Evolutionary conservation across 2,329 filamentous ascomycete species (phyloP).

Genomic region (Trichoderma brevicompactum): DNA sequence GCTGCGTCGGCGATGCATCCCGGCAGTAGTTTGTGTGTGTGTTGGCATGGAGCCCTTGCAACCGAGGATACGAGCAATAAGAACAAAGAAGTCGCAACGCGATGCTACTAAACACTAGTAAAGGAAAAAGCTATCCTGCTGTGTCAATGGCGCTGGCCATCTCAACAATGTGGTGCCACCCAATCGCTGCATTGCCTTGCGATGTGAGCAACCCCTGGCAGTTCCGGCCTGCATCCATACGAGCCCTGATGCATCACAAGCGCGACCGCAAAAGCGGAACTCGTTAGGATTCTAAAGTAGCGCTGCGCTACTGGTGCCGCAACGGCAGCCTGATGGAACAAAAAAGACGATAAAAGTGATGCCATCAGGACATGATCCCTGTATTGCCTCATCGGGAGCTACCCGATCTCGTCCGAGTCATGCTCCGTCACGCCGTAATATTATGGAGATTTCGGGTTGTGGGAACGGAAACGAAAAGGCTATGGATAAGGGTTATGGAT

Average conservation of each 20-base stretch:
- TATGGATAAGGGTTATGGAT: background rate
- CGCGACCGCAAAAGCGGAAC: slow-evolving; percentile 25
- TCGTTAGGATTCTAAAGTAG: slow-evolving; percentile 2
- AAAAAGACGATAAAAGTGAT: background rate
- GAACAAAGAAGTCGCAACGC: background rate
- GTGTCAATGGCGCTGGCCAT: background rate
- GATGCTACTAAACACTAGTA: background rate
- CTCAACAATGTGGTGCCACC: background rate
- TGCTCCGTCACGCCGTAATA: slow-evolving; percentile 14
- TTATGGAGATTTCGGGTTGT: slow-evolving; percentile 16
- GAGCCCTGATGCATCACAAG: slow-evolving; percentile 25
- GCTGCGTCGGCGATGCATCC: slow-evolving; percentile 19
- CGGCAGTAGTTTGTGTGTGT: slow-evolving; percentile 27
- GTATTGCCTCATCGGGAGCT: slow-evolving; percentile 22
- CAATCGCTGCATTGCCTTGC: slow-evolving; percentile 1
- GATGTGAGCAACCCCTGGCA: slow-evolving; percentile 11
- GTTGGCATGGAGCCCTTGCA: slow-evolving; percentile 23
- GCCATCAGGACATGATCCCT: slow-evolving; percentile 7
- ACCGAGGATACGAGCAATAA: slow-evolving; percentile 20
- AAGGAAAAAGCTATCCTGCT: background rate
- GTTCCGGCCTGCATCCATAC: slow-evolving; percentile 23
- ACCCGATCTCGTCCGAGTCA: slow-evolving; percentile 24
- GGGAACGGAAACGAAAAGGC: slow-evolving; percentile 7
- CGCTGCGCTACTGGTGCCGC: slow-evolving; percentile 11
- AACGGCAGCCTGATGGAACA: slow-evolving; percentile 13